These are phyloP conservation scores for Jatropha multifida DNA, from an alignment of 441 rosid species.

Conservation along the genomic window DNA sequence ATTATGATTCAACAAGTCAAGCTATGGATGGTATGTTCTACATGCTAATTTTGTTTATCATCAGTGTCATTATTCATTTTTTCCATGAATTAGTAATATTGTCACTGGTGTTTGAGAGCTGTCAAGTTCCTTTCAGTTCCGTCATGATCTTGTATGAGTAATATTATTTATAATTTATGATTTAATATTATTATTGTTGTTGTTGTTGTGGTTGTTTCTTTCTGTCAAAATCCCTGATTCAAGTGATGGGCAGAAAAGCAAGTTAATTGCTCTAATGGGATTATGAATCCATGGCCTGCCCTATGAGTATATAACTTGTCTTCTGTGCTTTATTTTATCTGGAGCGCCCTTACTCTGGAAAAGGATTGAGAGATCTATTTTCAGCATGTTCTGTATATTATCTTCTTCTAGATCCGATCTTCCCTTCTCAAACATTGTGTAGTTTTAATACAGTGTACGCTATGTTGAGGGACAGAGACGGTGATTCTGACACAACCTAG, in stretches of 20 bases:
- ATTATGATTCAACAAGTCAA: constrained; percentile 77
- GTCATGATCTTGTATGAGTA: not conserved
- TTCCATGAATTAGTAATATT: not conserved
- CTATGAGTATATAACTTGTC: not conserved
- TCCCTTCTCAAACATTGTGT: not conserved
- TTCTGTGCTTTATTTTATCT: not conserved
- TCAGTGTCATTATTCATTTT: not conserved
- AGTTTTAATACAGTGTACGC: not conserved
- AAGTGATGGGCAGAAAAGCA: not conserved
- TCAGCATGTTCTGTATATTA: not conserved
- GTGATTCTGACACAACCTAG: not conserved
- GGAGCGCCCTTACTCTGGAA: not conserved
- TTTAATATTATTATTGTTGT: not conserved
- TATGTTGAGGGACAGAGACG: not conserved
- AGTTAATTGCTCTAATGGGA: not conserved
- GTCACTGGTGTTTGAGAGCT: not conserved
- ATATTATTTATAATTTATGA: not conserved
- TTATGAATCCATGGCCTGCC: not conserved
- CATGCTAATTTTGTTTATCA: not conserved
- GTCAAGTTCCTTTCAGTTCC: not conserved
- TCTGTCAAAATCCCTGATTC: not conserved
- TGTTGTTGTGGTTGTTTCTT: not conserved
- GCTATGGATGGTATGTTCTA: constrained; percentile 85
- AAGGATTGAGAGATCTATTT: not conserved
- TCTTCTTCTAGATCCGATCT: too few species aligned